Conservation (phyloP, 495 filamentous ascomycete species). For the Xylaria intraflava region DNA sequence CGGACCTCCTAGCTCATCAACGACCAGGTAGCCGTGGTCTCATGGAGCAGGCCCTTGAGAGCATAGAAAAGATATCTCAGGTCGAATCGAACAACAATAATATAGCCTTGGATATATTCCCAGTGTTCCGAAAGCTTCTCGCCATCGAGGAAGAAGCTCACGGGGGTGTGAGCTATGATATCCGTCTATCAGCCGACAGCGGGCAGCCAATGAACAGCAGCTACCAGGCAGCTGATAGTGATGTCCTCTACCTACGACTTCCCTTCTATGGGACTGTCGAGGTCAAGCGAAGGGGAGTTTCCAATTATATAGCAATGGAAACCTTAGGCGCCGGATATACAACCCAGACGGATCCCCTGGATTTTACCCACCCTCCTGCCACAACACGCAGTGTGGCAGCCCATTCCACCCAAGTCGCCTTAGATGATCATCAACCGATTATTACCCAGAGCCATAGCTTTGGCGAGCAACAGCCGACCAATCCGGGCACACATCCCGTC, state of each 20-base stretch:
- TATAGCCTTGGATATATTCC: not conserved
- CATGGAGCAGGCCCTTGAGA: slow-evolving; percentile 36
- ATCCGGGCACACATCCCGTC: not conserved
- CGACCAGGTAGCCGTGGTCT: slow-evolving; percentile 37
- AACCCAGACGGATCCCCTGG: not conserved
- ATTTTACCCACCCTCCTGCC: not conserved
- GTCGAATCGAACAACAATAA: not conserved
- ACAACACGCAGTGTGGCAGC: not conserved
- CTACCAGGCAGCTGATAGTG: not conserved
- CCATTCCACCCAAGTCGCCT: not conserved
- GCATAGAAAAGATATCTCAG: slow-evolving; percentile 26
- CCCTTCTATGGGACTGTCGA: slow-evolving; percentile 15
- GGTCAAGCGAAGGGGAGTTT: not conserved
- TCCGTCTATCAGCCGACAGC: not conserved
- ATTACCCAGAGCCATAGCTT: not conserved
- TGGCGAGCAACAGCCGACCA: not conserved
- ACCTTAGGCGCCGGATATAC: not conserved
- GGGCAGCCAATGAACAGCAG: not conserved
- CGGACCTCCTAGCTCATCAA: slow-evolving; percentile 34
- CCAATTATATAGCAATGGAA: not conserved
- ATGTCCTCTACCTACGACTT: slow-evolving; percentile 5
- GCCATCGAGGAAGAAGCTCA: slow-evolving; percentile 18
- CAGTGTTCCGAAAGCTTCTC: slow-evolving; percentile 12
- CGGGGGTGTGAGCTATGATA: not conserved
- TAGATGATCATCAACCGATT: not conserved